Base-by-base conservation (phyloP, 2,329 filamentous ascomycete genomes). In the Clarireedia monteithiana region DNA sequence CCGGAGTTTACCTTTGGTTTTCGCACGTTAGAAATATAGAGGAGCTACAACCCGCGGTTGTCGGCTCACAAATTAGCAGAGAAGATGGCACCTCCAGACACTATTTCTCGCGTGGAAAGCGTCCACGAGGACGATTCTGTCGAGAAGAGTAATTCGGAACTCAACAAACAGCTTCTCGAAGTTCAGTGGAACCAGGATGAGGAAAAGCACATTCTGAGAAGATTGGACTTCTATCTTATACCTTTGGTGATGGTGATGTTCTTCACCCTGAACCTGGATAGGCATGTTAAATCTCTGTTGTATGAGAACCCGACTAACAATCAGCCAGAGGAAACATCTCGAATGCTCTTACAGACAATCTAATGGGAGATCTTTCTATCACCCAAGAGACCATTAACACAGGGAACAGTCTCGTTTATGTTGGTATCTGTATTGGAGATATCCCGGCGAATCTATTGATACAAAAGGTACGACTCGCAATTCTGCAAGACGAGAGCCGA, bases 311-410 rank as follows among this genome's bases (percentile, higher is more conserved):
- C 0, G 27, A n/a, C 34, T 53, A 48, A 53, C 10, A 7, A 6
- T 4, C 15, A 10, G 5, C 3, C n/a, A 53, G 51, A 48, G 51
- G 51, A 34, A 85, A 85, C 61, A 73, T 85, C 10, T 60, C 62
- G 4, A 81, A 82, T 63, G 83, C 81, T 5, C 70, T 82, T 12
- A 80, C 79, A 0, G 82, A 70, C 70, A 7, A 74, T 71, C 44
- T 57, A 27, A 39, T 54, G 55, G 34, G 20, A 5, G 50, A 48
- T 44, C 36, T 57, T 15, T 24, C 38, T 17, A 50, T 56, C 2
- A 53, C 38, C 27, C 51, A 53, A 14, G 42, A 53, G 17, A 53
- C 26, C 9, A 23, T 53, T 17, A 53, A 53, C 40, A 53, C 51
- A 17, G 51, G 51, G 17, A 53, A 40, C n/a, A 53, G 51, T 27